Evolutionary conservation across 495 filamentous ascomycete genomes (phyloP).

Genomic region (Trichoderma parareesei): DNA sequence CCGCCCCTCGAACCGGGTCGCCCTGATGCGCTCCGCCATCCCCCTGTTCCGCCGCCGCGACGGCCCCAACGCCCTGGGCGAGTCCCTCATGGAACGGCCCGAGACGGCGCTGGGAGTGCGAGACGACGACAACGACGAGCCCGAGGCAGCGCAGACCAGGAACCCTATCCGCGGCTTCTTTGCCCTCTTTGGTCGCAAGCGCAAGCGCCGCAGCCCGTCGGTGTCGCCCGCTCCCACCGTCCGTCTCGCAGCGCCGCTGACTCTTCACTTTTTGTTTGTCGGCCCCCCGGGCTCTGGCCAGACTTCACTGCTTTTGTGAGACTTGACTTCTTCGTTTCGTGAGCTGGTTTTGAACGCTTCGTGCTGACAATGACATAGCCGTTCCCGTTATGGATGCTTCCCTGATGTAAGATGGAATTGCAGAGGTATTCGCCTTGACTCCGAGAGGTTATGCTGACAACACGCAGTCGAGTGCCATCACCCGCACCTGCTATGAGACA

Average conservation of each 20-base stretch:
- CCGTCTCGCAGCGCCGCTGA: background rate
- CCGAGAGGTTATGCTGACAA: background rate
- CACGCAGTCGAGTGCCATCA: conserved; percentile 6
- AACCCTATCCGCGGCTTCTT: background rate
- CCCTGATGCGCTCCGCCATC: background rate
- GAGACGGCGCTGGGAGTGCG: background rate
- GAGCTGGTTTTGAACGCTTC: background rate
- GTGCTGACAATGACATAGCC: background rate
- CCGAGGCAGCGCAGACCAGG: background rate
- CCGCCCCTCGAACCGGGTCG: background rate
- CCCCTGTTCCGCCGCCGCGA: background rate
- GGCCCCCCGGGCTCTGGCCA: background rate
- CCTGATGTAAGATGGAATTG: background rate
- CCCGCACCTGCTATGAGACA: conserved; percentile 8
- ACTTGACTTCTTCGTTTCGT: background rate
- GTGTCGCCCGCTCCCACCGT: background rate
- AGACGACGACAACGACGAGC: background rate
- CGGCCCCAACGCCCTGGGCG: background rate
- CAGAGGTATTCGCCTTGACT: background rate
- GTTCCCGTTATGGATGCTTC: conserved; percentile 9
- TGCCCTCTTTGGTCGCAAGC: background rate
- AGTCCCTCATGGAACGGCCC: background rate
- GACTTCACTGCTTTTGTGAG: conserved; percentile 10
- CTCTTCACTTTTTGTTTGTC: conserved; percentile 10
- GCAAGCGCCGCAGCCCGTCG: conserved; percentile 3